Evolutionary conservation across 2,329 filamentous ascomycete species (phyloP), one percentile per base, ranked within the genome.

Genomic region (Fusarium sarcochroum): DNA sequence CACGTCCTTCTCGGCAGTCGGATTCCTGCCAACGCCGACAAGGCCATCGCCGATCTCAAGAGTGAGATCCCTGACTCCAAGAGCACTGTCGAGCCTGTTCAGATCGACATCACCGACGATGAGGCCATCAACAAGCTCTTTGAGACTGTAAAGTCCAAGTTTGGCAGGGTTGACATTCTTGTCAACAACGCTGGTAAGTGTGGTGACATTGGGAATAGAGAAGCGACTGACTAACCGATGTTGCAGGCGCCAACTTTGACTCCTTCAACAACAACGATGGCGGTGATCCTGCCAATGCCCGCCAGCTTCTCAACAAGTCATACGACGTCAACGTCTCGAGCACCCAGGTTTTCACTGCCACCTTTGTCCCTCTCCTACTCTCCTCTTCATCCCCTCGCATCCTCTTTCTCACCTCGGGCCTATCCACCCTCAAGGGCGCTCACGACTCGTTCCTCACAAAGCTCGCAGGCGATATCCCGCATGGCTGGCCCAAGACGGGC

Each of bases 1-100:
- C 80, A 83, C 10, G 81, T 91, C 57, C 72, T 90, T 23, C 72
- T 91, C 6, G 88, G 88, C 32, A 82, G 82, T 38, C 84, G 89
- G 3, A 82, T 79, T 2, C 23, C 84, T 1, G 76, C 80, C 4
- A 89, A 88, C 52, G 88, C 81, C 20, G 75, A 86, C 2, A 73
- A 73, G 3, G 87, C 87, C 5, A 79, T 85, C 34, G 56, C 76
- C 2, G 66, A 76, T 2, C 64, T 88, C 6, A 71, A 79, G 32
- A 66, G 72, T 5, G 83, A 87, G 53, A 71, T 80, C 8, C 76
- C 84, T 0, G 49, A 75, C 0, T 78, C 81, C 0, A 51, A 75
- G 14, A 86, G 80, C 61, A 81, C 78, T 3, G 63, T 89, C 14
- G 78, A 80, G 32, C 63, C 81, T 0, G 52, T 90, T 1, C 82